Conservation (phyloP, 768 basidiomycete genomes). For the Mycena albidolilacea region DNA sequence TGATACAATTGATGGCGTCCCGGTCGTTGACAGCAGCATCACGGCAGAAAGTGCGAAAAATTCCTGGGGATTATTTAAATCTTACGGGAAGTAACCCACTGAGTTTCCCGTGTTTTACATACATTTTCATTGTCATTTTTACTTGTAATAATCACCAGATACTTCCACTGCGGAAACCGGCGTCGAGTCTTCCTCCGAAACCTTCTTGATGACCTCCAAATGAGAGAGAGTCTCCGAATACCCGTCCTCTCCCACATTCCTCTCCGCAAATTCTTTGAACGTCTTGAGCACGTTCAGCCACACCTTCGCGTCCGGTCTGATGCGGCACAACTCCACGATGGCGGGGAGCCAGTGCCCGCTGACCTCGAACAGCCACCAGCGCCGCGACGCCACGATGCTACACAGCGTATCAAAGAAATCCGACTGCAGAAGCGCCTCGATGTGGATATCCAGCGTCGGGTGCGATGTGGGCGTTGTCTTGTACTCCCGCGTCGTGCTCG, state of each 20-base stretch:
- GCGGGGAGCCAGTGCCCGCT: slow-evolving; percentile 55
- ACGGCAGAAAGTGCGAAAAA: no score
- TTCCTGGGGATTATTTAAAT: no score
- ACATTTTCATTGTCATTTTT: no score
- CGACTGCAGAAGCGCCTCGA: slow-evolving; percentile 54
- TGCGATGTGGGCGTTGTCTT: slow-evolving; percentile 15
- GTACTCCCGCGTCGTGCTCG: slow-evolving; percentile 44
- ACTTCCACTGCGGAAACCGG: background rate
- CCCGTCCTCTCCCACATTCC: slow-evolving; percentile 43
- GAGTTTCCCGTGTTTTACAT: no score
- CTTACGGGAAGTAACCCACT: no score
- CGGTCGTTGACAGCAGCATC: no score
- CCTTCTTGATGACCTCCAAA: slow-evolving; percentile 36
- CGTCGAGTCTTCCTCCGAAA: background rate
- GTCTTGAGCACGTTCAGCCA: slow-evolving; percentile 51
- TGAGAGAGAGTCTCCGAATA: slow-evolving; percentile 45
- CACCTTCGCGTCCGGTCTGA: slow-evolving; percentile 49
- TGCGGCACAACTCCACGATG: slow-evolving; percentile 51
- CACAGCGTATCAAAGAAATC: slow-evolving; percentile 56
- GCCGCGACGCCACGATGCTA: slow-evolving; percentile 46
- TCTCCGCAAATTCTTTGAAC: slow-evolving; percentile 46
- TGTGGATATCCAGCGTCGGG: slow-evolving; percentile 31
- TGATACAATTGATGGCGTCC: no score
- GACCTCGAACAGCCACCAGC: slow-evolving; percentile 58
- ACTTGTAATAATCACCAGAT: background rate